phyloP scores from a whole-genome alignment of 495 filamentous ascomycete species.

The Bacidia rubella region DNA sequence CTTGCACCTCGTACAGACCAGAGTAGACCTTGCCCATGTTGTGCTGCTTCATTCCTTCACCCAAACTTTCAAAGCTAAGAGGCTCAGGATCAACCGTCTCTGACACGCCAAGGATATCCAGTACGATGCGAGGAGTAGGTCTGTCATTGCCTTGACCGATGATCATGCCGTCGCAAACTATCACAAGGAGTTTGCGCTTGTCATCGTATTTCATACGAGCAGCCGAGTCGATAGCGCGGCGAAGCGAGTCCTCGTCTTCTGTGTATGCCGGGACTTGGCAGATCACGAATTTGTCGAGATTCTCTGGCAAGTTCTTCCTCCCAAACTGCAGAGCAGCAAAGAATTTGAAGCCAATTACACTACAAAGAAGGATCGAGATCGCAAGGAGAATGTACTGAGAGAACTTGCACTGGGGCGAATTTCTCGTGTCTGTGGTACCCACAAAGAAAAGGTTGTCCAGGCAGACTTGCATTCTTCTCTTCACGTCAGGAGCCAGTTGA shows the following conservation, averaged over 20 bases:
- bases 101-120: conserved; percentile 94
- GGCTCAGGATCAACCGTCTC: conserved; percentile 93
- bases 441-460: conserved; percentile 94
- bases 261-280: conserved; percentile 97
- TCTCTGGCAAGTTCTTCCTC: conserved; percentile 80
- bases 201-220: conserved; percentile 94
- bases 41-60: conserved; percentile 78
- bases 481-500: conserved; percentile 36
- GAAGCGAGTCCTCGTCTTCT: conserved; percentile 85
- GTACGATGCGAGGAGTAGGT: conserved; percentile 90
- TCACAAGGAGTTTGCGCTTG: conserved; percentile 86
- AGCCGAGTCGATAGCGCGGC: conserved; percentile 86
- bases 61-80: conserved; percentile 81
- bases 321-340: conserved; percentile 90
- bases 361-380: conserved; percentile 68
- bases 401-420: conserved; percentile 74
- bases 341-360: conserved; percentile 90
- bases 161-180: conserved; percentile 92
- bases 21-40: conserved; percentile 99
- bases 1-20: conserved; percentile 93
- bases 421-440: conserved; percentile 82
- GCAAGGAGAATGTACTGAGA: conserved; percentile 82
- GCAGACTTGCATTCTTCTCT: conserved; percentile 63
- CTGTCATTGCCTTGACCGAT: conserved; percentile 93
- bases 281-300: conserved; percentile 96